phyloP scores from a whole-genome alignment of 441 rosid genomes.

The Biscutella laevigata region DNA sequence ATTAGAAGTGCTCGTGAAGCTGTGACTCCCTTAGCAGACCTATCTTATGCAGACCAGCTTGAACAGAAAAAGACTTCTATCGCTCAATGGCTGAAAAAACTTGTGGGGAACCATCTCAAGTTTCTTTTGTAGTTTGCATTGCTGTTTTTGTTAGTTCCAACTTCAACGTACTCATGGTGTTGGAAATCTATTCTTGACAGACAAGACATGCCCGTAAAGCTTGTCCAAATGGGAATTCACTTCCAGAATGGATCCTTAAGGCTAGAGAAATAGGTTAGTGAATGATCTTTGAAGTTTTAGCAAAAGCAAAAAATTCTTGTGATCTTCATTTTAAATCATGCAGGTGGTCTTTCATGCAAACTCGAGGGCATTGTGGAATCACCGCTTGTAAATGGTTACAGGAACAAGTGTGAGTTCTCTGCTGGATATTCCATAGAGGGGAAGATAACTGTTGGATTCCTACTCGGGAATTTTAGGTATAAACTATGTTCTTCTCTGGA shows the following conservation, averaged over 20 bases:
- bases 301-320: background rate
- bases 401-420: conserved; percentile 95
- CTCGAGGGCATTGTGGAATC: conserved; percentile 81
- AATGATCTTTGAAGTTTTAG: background rate
- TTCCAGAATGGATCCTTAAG: conserved; percentile 74
- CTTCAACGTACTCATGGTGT: conserved; percentile 22
- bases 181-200: conserved; percentile 34
- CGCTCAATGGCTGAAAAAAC: conserved; percentile 56
- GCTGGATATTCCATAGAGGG: conserved; percentile 78
- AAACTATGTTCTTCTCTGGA: background rate
- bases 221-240: conserved; percentile 66
- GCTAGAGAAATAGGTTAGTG: conserved; percentile 47
- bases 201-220: conserved; percentile 84
- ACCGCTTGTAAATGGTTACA: conserved; percentile 74
- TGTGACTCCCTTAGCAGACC: conserved; percentile 70
- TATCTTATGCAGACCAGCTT: conserved; percentile 56
- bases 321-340: conserved; percentile 13
- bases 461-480: conserved; percentile 90
- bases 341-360: conserved; percentile 84
- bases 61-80: conserved; percentile 59
- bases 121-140: background rate
- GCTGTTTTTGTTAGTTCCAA: background rate
- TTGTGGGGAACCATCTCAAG: conserved; percentile 30
- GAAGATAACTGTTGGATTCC: conserved; percentile 77
- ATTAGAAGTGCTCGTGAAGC: conserved; percentile 74